Conservation (phyloP, 2,329 filamentous ascomycete genomes). For the Chaetomium globosum region DNA sequence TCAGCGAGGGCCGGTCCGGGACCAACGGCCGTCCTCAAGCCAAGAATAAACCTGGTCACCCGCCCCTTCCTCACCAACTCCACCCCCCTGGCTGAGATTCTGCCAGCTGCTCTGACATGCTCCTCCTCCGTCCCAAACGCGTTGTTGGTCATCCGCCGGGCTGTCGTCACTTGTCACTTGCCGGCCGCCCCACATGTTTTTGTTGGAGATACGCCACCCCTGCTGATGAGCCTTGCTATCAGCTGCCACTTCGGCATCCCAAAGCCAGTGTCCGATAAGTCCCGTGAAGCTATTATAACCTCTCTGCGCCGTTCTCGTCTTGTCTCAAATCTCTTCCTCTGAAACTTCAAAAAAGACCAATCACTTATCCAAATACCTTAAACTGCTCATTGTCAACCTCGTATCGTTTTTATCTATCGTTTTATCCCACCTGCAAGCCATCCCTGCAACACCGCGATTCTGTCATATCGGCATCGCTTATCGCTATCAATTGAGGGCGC, state of each 20-base stretch:
- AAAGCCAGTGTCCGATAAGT: slow-evolving; percentile 23
- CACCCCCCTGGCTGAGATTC: slow-evolving; percentile 4
- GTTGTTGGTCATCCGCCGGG: slow-evolving; percentile 23
- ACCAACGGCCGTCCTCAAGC: slow-evolving; percentile 5
- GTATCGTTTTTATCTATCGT: slow-evolving; percentile 7
- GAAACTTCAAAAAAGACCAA: slow-evolving; percentile 9
- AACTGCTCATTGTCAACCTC: not conserved
- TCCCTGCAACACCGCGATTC: slow-evolving; percentile 16
- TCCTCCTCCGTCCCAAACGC: not conserved
- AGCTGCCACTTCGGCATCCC: slow-evolving; percentile 18
- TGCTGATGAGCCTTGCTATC: slow-evolving; percentile 14
- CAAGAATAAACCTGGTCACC: slow-evolving; percentile 25
- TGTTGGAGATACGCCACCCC: slow-evolving; percentile 21
- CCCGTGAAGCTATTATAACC: slow-evolving; percentile 24
- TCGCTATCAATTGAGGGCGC: slow-evolving; percentile 20
- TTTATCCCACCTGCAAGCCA: slow-evolving; percentile 7
- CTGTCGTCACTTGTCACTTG: slow-evolving; percentile 25
- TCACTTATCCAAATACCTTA: slow-evolving; percentile 6
- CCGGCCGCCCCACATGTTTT: slow-evolving; percentile 1
- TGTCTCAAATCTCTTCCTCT: slow-evolving; percentile 12
- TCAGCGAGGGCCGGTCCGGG: not conserved
- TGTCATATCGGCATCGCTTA: slow-evolving; percentile 25
- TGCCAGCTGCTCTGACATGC: slow-evolving; percentile 5
- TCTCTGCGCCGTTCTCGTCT: slow-evolving; percentile 13
- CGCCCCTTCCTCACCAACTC: slow-evolving; percentile 18